These are phyloP conservation scores for Colletotrichum zoysiae DNA, from an alignment of 2,329 filamentous ascomycete genomes.

Conservation along the genomic window DNA sequence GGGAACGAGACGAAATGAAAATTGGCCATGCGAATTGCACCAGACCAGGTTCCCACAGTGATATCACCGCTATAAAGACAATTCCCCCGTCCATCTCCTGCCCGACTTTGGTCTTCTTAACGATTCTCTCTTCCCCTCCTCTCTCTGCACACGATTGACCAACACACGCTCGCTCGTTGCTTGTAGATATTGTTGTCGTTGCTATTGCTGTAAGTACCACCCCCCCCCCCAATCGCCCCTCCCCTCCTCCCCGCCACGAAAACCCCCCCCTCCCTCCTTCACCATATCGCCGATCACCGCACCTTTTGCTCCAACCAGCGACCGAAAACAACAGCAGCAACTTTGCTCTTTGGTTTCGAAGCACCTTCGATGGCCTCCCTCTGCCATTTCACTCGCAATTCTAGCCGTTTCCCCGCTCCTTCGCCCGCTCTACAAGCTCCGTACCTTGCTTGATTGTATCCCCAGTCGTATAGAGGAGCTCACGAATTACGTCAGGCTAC, in stretches of 20 bases:
- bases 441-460: constrained; percentile 1
- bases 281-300: constrained; percentile 30
- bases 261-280: neutral
- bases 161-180: constrained; percentile 30
- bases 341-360: constrained; percentile 16
- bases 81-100: constrained; percentile 32
- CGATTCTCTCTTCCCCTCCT: constrained; percentile 15
- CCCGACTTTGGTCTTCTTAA: neutral
- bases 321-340: neutral
- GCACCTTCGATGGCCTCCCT: constrained; percentile 26
- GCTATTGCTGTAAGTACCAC: constrained; percentile 33
- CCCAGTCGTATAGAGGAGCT: constrained; percentile 36
- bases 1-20: constrained; percentile 41
- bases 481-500: constrained; percentile 42
- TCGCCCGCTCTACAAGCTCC: constrained; percentile 7
- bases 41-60: constrained; percentile 40
- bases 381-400: constrained; percentile 7
- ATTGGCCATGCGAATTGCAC: constrained; percentile 38
- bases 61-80: constrained; percentile 42
- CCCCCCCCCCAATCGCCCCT: neutral
- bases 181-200: constrained; percentile 18
- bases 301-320: constrained; percentile 26
- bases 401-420: constrained; percentile 11
- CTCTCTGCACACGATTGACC: constrained; percentile 12
- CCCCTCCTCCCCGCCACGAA: neutral